phyloP scores from a whole-genome alignment of 1,139 yeast genomes.

The Pichia sp. region DNA sequence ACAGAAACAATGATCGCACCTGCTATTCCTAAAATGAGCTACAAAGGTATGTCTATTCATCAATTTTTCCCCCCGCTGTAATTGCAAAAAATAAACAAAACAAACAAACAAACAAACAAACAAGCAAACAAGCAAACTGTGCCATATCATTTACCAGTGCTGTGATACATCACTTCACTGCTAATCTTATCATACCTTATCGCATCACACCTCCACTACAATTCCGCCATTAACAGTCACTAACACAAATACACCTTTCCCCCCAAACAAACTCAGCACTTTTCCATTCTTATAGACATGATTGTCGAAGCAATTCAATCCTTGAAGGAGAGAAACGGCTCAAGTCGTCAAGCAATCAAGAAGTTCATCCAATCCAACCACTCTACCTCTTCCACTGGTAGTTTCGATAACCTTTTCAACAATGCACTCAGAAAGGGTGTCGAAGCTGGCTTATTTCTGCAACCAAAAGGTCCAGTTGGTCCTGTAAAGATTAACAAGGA shows the following conservation, averaged over 20 bases:
- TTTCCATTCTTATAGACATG: constrained; percentile 54
- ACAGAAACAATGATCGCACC: constrained; percentile 20
- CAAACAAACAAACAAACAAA: too few relatives aligned
- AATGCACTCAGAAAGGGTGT: constrained; percentile 63
- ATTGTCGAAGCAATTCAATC: constrained; percentile 66
- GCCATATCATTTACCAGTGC: too few relatives aligned
- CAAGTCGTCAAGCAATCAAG: constrained; percentile 64
- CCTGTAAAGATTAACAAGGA: constrained; percentile 57
- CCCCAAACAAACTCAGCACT: background rate
- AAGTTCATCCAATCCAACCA: constrained; percentile 30
- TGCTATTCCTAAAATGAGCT: constrained; percentile 36
- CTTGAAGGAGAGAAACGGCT: constrained; percentile 78
- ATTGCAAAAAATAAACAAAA: background rate
- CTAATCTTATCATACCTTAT: too few relatives aligned
- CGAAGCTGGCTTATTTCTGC: constrained; percentile 64
- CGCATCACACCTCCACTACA: too few relatives aligned
- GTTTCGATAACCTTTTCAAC: background rate
- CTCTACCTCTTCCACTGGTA: background rate
- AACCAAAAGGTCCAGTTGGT: constrained; percentile 85
- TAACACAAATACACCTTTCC: too few relatives aligned
- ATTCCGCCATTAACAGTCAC: too few relatives aligned
- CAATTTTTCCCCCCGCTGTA: background rate
- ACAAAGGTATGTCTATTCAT: constrained; percentile 52
- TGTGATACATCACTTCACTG: too few relatives aligned
- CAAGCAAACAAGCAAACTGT: too few relatives aligned